A percentile compares a stretch with the other conserved stretches of the same genome.
phyloP scores from a whole-genome alignment of 768 basidiomycete species.

The Suillus tomentosus region DNA sequence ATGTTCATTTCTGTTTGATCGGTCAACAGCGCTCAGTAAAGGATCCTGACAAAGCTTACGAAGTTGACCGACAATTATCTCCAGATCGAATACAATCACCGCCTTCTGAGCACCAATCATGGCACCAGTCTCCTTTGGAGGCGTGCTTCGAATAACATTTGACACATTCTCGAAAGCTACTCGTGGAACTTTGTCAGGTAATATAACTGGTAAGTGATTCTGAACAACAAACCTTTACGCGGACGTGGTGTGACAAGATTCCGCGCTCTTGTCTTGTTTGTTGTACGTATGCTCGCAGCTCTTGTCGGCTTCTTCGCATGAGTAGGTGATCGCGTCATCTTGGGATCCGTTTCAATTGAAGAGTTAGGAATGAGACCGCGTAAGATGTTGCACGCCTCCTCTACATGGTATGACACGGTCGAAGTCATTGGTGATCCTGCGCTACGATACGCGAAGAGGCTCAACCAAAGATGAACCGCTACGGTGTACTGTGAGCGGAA shows the following conservation, averaged over 20 bases:
- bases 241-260: slow-evolving; percentile 49
- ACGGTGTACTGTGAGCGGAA: slow-evolving; percentile 52
- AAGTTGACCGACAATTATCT: slow-evolving; percentile 46
- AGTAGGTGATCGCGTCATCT: slow-evolving; percentile 17
- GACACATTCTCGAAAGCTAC: slow-evolving; percentile 22
- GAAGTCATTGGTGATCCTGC: slow-evolving; percentile 44
- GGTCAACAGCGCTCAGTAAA: not conserved
- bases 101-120: slow-evolving; percentile 9
- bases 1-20: slow-evolving; percentile 49
- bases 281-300: not conserved
- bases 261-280: slow-evolving; percentile 27
- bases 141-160: slow-evolving; percentile 15
- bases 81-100: slow-evolving; percentile 26
- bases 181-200: slow-evolving; percentile 1
- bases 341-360: slow-evolving; percentile 25
- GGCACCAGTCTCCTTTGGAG: slow-evolving; percentile 3
- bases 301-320: slow-evolving; percentile 19
- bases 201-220: not conserved
- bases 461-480: slow-evolving; percentile 64
- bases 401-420: slow-evolving; percentile 52
- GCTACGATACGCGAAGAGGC: slow-evolving; percentile 67
- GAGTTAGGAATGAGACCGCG: slow-evolving; percentile 35
- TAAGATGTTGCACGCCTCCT: slow-evolving; percentile 54
- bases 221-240: slow-evolving; percentile 37
- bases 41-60: slow-evolving; percentile 42